Evolutionary conservation across 2,329 filamentous ascomycete species (phyloP).

Genomic region (Botrytis sinoallii): DNA sequence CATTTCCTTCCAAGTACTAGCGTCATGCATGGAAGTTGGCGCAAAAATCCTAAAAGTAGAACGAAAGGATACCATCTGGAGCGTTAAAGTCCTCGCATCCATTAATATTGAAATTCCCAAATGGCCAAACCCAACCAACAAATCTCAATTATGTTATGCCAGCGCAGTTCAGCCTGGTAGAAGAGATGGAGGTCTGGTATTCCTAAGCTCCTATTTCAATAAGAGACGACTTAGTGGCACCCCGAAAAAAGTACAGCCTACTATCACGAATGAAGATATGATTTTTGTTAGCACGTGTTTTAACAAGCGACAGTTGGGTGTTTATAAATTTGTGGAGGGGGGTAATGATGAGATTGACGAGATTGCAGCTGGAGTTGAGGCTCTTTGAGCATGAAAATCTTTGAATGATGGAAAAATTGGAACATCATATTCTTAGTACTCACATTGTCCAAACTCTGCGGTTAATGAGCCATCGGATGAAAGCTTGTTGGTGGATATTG

Average conservation of each 20-base stretch:
- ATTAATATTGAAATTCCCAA: neutral
- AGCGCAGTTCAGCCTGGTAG: constrained; percentile 60
- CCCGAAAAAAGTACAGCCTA: neutral
- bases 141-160: constrained; percentile 92
- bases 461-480: neutral
- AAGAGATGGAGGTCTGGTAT: constrained; percentile 17
- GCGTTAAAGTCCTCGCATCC: constrained; percentile 53
- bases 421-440: neutral
- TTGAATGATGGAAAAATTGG: neutral
- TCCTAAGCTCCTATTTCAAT: constrained; percentile 15
- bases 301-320: constrained; percentile 67
- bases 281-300: constrained; percentile 71
- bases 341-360: neutral
- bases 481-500: neutral
- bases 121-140: constrained; percentile 53
- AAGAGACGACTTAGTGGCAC: constrained; percentile 14
- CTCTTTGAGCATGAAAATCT: neutral
- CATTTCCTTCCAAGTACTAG: constrained; percentile 56
- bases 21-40: constrained; percentile 93
- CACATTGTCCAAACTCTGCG: neutral
- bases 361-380: neutral
- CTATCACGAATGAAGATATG: constrained; percentile 26
- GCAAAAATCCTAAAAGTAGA: constrained; percentile 58
- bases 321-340: constrained; percentile 53
- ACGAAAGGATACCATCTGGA: constrained; percentile 47